Evolutionary conservation across 2,329 filamentous ascomycete species (phyloP).

Genomic region (Apiospora sp.): DNA sequence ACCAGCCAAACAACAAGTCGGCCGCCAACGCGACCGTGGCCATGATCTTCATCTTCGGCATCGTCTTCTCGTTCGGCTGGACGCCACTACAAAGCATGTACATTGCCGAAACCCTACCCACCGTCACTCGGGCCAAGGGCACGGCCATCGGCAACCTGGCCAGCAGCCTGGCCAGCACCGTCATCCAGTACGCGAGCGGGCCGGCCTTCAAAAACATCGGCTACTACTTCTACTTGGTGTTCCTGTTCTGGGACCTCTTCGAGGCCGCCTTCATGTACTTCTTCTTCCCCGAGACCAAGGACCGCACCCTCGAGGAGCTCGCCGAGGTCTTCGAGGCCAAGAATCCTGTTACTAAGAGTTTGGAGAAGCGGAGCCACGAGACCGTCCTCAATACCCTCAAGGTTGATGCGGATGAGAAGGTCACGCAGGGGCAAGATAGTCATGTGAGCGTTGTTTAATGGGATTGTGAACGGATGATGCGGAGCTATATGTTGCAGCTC

Average conservation of each 20-base stretch:
- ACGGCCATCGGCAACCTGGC: constrained; percentile 53
- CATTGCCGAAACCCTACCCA: constrained; percentile 56
- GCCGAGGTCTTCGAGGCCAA: constrained; percentile 47
- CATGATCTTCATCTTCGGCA: constrained; percentile 61
- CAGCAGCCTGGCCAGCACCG: constrained; percentile 46
- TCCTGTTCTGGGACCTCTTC: constrained; percentile 46
- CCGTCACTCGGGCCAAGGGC: constrained; percentile 54
- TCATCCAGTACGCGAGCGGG: constrained; percentile 54
- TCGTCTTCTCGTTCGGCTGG: constrained; percentile 60
- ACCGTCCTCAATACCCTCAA: constrained; percentile 26
- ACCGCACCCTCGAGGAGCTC: constrained; percentile 43
- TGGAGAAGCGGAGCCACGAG: constrained; percentile 32
- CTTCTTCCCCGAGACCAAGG: constrained; percentile 46
- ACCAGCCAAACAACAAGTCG: constrained; percentile 43
- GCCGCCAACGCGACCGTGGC: constrained; percentile 56
- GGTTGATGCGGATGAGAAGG: constrained; percentile 25
- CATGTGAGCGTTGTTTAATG: not conserved
- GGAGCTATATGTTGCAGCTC: not conserved
- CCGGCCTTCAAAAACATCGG: constrained; percentile 50
- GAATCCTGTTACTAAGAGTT: constrained; percentile 45
- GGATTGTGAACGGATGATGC: not conserved
- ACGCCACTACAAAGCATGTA: constrained; percentile 59
- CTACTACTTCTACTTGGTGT: constrained; percentile 49
- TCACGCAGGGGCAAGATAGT: not conserved
- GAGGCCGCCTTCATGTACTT: constrained; percentile 45